phyloP scores from a whole-genome alignment of 768 basidiomycete genomes.

The Collybia nuda region DNA sequence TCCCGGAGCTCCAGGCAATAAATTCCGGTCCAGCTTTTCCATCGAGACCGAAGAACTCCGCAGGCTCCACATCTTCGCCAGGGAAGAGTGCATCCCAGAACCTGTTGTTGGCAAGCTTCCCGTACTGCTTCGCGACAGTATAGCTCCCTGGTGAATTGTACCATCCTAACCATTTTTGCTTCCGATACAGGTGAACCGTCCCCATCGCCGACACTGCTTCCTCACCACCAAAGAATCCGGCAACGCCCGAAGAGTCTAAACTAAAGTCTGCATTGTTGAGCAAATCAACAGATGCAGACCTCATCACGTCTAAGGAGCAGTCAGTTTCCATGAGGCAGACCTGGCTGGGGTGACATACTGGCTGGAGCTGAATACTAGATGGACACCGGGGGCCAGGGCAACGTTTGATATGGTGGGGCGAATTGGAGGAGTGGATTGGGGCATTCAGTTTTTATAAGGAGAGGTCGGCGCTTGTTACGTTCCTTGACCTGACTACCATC shows the following conservation, averaged over 20 bases:
- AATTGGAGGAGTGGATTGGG: too few species aligned
- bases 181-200: slow-evolving; percentile 29
- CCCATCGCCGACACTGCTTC: slow-evolving; percentile 33
- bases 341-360: too few species aligned
- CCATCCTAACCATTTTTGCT: slow-evolving; percentile 32
- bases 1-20: slow-evolving; percentile 22
- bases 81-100: slow-evolving; percentile 33
- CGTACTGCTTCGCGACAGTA: slow-evolving; percentile 27
- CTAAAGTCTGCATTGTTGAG: not conserved
- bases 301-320: too few species aligned
- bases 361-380: too few species aligned
- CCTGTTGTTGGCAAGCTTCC: slow-evolving; percentile 24
- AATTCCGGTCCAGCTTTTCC: slow-evolving; percentile 24
- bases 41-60: slow-evolving; percentile 21
- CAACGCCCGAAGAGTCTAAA: slow-evolving; percentile 23
- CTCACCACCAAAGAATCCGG: slow-evolving; percentile 34
- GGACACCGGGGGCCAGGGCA: too few species aligned
- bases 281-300: not conserved
- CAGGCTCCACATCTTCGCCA: slow-evolving; percentile 29
- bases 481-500: too few species aligned
- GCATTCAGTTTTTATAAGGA: too few species aligned
- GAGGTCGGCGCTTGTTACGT: too few species aligned
- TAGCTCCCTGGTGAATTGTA: slow-evolving; percentile 33
- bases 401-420: too few species aligned
- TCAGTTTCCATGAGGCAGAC: too few species aligned